Conservation (phyloP, 148 eudicot species). For the Nyssa sinensis region DNA sequence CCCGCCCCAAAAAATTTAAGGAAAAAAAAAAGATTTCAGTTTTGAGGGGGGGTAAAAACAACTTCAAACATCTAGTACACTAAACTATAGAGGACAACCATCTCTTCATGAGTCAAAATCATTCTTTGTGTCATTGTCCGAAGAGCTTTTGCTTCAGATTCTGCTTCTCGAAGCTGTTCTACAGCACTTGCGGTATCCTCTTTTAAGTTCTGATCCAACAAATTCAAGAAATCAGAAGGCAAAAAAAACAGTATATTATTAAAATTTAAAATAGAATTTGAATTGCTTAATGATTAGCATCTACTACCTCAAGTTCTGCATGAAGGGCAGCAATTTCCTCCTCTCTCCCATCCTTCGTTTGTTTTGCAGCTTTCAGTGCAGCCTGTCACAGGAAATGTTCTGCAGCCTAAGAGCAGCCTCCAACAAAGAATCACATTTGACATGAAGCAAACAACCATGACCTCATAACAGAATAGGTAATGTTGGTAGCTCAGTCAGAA, state of each 20-base stretch:
- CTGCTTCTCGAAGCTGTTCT: constrained; percentile 78
- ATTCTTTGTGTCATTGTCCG: constrained; percentile 86
- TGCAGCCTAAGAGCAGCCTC: constrained; percentile 16
- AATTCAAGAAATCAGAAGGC: neutral
- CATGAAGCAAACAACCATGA: constrained; percentile 10
- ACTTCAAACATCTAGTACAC: constrained; percentile 6
- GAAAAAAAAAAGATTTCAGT: constrained; percentile 15
- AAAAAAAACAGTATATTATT: neutral
- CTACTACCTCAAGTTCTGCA: constrained; percentile 69
- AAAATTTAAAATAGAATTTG: constrained; percentile 2
- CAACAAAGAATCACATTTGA: constrained; percentile 1
- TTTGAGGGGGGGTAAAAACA: too few relatives aligned
- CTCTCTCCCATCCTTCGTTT: constrained; percentile 78
- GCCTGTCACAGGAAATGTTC: constrained; percentile 45
- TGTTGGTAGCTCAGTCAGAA: neutral
- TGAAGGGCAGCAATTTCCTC: constrained; percentile 68
- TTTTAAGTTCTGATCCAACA: constrained; percentile 56
- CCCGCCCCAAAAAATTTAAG: neutral
- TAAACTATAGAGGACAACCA: constrained; percentile 51
- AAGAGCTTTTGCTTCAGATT: constrained; percentile 86
- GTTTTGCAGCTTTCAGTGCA: constrained; percentile 79
- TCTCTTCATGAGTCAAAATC: constrained; percentile 95
- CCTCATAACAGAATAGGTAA: neutral
- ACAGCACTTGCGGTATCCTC: constrained; percentile 55
- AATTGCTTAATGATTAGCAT: constrained; percentile 2